phyloP scores from a whole-genome alignment of 176 grass and related monocot species.

The Puya raimondii region DNA sequence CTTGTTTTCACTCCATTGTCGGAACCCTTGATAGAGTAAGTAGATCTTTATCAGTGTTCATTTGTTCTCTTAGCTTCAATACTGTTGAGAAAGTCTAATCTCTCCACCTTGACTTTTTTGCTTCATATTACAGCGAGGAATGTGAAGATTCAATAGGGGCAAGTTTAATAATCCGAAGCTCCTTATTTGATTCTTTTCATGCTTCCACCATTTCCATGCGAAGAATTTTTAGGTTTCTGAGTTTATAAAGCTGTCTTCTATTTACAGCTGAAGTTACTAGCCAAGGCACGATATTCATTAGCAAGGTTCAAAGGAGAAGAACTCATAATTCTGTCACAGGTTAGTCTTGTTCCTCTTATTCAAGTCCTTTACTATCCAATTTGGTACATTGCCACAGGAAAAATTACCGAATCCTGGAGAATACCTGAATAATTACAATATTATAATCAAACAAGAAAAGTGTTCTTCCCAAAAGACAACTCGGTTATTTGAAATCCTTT shows the following conservation, averaged over 20 bases:
- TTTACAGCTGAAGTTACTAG: constrained; percentile 76
- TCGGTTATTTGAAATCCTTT: not conserved
- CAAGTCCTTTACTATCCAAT: not conserved
- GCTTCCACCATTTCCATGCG: not conserved
- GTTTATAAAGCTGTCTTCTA: constrained; percentile 10
- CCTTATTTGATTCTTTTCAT: not conserved
- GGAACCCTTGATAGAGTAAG: constrained; percentile 93
- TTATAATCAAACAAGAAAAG: too few species aligned
- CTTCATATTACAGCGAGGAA: constrained; percentile 63
- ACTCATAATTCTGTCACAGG: constrained; percentile 96
- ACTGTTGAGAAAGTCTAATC: constrained; percentile 9
- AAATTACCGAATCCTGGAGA: too few species aligned
- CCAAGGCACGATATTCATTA: constrained; percentile 85
- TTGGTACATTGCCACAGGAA: too few species aligned
- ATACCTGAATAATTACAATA: too few species aligned
- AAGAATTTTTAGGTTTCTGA: not conserved
- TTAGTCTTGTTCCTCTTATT: constrained; percentile 13
- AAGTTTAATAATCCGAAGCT: constrained; percentile 29
- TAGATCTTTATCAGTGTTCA: constrained; percentile 14
- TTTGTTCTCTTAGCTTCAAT: not conserved
- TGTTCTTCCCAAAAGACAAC: not conserved
- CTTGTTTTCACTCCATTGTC: constrained; percentile 98
- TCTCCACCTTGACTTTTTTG: constrained; percentile 16
- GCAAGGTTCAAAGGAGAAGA: constrained; percentile 82
- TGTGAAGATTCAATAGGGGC: constrained; percentile 86